These are phyloP conservation scores for Zea luxurians DNA, from an alignment of 176 grass and related monocot species.

Conservation along the genomic window DNA sequence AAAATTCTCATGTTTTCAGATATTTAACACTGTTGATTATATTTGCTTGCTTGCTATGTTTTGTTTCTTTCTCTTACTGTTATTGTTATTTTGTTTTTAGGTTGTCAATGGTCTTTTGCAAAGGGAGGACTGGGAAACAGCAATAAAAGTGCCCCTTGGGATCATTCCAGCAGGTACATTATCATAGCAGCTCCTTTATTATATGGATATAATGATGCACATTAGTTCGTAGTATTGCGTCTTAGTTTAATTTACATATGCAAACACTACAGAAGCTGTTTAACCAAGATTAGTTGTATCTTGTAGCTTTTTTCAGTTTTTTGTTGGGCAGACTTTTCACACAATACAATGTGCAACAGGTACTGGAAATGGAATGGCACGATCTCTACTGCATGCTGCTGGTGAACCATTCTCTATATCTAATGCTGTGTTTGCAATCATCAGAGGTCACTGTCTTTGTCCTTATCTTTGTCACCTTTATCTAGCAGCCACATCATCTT, in stretches of 20 bases:
- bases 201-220: not conserved
- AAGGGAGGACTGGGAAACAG: conserved; percentile 88
- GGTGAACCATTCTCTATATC: conserved; percentile 67
- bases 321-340: conserved; percentile 30
- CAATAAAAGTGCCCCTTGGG: conserved; percentile 92
- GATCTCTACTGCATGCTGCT: conserved; percentile 72
- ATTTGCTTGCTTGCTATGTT: conserved; percentile 4
- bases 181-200: conserved; percentile 16
- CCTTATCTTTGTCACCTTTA: conserved; percentile 7
- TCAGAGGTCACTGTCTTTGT: conserved; percentile 50
- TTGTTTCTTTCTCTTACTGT: not conserved
- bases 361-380: conserved; percentile 94
- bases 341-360: conserved; percentile 51
- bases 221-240: not conserved
- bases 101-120: conserved; percentile 95
- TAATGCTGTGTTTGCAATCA: conserved; percentile 79
- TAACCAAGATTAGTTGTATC: not conserved
- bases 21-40: not conserved
- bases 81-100: conserved; percentile 48
- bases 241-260: not conserved
- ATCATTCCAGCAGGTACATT: conserved; percentile 86
- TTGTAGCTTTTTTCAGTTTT: not conserved
- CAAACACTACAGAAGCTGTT: not conserved
- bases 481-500: not conserved
- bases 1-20: not conserved